Conservation (phyloP, 192 early-diverging fungal species). For the Backusella circina region DNA sequence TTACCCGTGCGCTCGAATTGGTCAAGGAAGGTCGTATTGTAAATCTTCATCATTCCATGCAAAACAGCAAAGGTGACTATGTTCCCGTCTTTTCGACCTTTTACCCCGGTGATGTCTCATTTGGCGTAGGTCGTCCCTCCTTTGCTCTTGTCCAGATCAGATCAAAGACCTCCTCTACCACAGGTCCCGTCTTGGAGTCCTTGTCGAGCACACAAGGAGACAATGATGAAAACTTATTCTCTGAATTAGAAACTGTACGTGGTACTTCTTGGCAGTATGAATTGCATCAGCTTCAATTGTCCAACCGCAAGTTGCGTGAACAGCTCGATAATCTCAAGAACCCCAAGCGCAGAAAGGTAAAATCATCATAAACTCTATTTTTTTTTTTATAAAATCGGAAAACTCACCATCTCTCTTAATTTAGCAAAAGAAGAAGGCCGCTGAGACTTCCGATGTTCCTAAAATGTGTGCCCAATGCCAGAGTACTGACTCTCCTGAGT, state of each 20-base stretch:
- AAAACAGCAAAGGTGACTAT: constrained; percentile 38
- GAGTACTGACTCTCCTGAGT: constrained; percentile 26
- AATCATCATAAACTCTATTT: neutral
- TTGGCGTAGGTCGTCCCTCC: constrained; percentile 12
- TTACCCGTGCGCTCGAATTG: constrained; percentile 25
- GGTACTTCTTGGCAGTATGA: constrained; percentile 30
- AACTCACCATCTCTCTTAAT: neutral
- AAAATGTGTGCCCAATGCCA: constrained; percentile 29
- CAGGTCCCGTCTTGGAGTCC: neutral
- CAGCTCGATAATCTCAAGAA: constrained; percentile 41
- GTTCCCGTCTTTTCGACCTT: constrained; percentile 35
- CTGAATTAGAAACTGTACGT: constrained; percentile 21
- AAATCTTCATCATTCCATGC: constrained; percentile 32
- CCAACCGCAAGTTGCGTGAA: constrained; percentile 53
- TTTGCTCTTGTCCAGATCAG: constrained; percentile 8
- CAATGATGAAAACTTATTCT: constrained; percentile 17
- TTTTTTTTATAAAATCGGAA: neutral
- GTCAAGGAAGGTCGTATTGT: constrained; percentile 20
- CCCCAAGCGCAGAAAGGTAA: constrained; percentile 26
- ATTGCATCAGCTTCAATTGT: constrained; percentile 40
- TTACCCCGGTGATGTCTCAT: constrained; percentile 33
- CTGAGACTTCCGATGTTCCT: neutral
- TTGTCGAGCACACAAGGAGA: neutral
- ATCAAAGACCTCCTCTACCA: neutral
- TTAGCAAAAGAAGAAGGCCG: constrained; percentile 3